These are phyloP conservation scores for Globisporangium camurandrum DNA, from an alignment of 352 stramenopile genomes.

Conservation along the genomic window DNA sequence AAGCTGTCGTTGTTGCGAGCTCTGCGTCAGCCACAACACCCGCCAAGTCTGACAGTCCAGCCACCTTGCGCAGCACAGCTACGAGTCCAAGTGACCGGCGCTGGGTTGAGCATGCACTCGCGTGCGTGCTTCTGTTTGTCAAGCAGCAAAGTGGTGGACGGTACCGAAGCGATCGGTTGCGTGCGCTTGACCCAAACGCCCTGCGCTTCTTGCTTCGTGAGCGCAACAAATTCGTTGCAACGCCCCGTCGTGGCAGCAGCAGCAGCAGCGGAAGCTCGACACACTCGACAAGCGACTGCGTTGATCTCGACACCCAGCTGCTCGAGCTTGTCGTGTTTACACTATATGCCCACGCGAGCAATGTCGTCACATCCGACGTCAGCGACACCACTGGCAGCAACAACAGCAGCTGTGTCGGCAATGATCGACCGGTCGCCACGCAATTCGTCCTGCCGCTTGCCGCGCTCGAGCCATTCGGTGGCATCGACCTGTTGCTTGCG, in stretches of 20 bases:
- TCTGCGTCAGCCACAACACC: conserved; percentile 8
- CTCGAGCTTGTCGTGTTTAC: conserved; percentile 12
- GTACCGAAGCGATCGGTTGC: conserved; percentile 23
- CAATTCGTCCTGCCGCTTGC: background rate
- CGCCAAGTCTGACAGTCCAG: no score
- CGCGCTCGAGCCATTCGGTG: conserved; percentile 8
- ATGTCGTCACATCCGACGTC: background rate
- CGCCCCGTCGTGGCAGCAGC: no score
- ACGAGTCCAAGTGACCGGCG: background rate
- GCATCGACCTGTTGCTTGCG: conserved; percentile 9
- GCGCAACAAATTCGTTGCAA: conserved; percentile 12
- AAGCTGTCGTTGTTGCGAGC: conserved; percentile 27
- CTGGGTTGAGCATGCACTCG: conserved; percentile 25
- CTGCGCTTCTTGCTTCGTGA: conserved; percentile 27
- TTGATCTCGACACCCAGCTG: conserved; percentile 2
- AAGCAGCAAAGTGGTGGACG: conserved; percentile 21
- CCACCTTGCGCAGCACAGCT: no score
- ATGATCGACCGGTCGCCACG: no score
- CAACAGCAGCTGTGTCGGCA: no score
- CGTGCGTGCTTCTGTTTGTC: conserved; percentile 26
- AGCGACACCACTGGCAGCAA: no score
- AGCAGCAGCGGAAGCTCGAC: conserved; percentile 14
- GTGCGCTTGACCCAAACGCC: conserved; percentile 19
- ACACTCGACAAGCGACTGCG: conserved; percentile 8
- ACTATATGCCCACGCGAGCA: conserved; percentile 9